phyloP scores from a whole-genome alignment of 1,139 yeast species.

The Sugiyamaella novakii region DNA sequence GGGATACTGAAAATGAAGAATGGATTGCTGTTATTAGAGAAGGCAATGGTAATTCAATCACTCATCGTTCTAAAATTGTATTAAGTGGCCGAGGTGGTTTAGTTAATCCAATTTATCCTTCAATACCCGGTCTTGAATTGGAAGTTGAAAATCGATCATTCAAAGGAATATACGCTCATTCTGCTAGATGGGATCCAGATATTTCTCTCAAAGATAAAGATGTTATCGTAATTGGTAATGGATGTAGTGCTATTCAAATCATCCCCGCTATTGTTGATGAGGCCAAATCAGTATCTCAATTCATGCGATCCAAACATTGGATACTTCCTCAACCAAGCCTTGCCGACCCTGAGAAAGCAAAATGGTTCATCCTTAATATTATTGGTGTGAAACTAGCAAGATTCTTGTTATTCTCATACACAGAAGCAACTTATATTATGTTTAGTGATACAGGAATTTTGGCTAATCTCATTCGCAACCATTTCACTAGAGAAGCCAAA shows the following conservation, averaged over 20 bases:
- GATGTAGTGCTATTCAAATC: constrained; percentile 50
- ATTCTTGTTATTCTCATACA: constrained; percentile 13
- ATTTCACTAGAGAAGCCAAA: constrained; percentile 23
- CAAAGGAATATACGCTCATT: constrained; percentile 51
- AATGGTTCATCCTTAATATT: constrained; percentile 25
- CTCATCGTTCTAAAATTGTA: constrained; percentile 20
- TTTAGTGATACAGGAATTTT: constrained; percentile 26
- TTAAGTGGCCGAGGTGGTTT: constrained; percentile 26
- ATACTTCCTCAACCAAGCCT: constrained; percentile 21
- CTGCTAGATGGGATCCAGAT: constrained; percentile 49
- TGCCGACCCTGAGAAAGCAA: constrained; percentile 9
- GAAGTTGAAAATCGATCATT: constrained; percentile 31
- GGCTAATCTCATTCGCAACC: constrained; percentile 22
- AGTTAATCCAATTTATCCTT: constrained; percentile 22
- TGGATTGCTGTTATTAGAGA: constrained; percentile 24
- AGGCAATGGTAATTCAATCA: constrained; percentile 9
- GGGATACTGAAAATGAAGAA: constrained; percentile 29
- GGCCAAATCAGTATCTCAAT: constrained; percentile 28
- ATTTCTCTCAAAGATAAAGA: constrained; percentile 42
- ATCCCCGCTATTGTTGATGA: constrained; percentile 37
- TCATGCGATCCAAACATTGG: constrained; percentile 34
- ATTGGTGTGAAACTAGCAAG: constrained; percentile 15
- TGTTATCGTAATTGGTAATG: constrained; percentile 49
- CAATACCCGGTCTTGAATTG: constrained; percentile 35
- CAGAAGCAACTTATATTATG: constrained; percentile 19